Percentiles rank a stretch among this genome's conserved stretches.
phyloP scores from a whole-genome alignment of 169 alveolate genomes.

The Plasmodium blacklocki region DNA sequence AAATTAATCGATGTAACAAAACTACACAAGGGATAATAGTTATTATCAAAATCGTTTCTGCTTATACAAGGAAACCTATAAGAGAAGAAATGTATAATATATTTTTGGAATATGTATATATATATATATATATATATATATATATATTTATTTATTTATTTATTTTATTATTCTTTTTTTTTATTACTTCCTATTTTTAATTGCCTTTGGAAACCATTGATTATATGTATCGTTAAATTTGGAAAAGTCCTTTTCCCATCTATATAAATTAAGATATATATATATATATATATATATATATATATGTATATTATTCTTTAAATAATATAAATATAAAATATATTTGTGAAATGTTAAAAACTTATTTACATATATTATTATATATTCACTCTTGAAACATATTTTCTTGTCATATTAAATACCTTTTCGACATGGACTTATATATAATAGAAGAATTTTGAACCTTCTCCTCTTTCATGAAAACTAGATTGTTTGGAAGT shows the following conservation, averaged over 20 bases:
- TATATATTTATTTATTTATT: not conserved
- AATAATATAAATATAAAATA: not conserved
- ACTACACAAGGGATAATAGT: slow-evolving; percentile 69
- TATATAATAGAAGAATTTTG: slow-evolving; percentile 77
- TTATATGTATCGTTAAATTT: slow-evolving; percentile 85
- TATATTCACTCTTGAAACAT: no score
- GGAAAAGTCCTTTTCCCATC: slow-evolving; percentile 87
- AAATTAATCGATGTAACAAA: slow-evolving; percentile 64
- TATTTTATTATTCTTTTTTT: not conserved
- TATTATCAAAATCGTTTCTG: slow-evolving; percentile 71
- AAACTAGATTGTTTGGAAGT: slow-evolving; percentile 80
- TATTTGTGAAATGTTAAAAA: no score
- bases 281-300: not conserved
- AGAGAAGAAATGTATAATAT: not conserved
- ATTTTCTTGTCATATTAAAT: not conserved
- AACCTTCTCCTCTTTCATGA: slow-evolving; percentile 77
- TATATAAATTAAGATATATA: slow-evolving; percentile 18
- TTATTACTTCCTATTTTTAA: slow-evolving; percentile 71
- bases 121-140: not conserved
- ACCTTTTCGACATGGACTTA: slow-evolving; percentile 76
- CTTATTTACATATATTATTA: no score
- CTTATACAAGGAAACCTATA: slow-evolving; percentile 72
- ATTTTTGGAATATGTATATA: no score
- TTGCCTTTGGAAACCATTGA: slow-evolving; percentile 87
- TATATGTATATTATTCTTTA: not conserved